Evolutionary conservation across 1,139 yeast genomes (phyloP), one percentile per base, ranked within the genome.

Genomic region (Blastobotrys aristatus): DNA sequence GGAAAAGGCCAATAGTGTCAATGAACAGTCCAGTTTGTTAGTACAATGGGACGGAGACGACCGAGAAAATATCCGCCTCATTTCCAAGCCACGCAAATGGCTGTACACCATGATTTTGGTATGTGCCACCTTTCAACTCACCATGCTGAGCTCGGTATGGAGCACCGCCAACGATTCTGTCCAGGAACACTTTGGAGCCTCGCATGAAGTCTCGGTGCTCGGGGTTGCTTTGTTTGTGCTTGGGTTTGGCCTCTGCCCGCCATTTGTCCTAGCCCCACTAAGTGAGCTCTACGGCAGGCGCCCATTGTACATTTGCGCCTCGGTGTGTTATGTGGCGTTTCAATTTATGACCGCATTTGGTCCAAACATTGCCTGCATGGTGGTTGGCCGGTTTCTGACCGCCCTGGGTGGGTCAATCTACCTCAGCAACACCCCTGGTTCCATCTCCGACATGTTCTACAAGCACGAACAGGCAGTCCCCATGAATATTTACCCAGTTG

Each of bases 341-440:
- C 82, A 83, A 57, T 73, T 84, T 49, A 77, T 86, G 1, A 75
- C 82, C 43, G 87, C 86, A 1, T 73, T 84, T 56, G 79, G 86
- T 2, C 74, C 74, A 17, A 82, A 82, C 51, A 76, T 80, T 50
- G 83, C 76, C 14, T 78, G 81, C 2, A 70, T 84, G 22, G 63
- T 84, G 46, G 77, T 80, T 35, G 84, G 88, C 49, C 71, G 94
- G 48, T 80, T 82, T 58, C 66, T 84, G 50, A 72, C 80, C 45
- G 90, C 90, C 2, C 77, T 84, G 37, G 80, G 80, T 56, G 79
- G 89, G 0, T 73, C 87, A 22, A 80, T 85, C 7, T 85, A 85
- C 42, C 71, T 85, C 56, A 75, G 87, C 31, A 85, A 82, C 51
- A 86, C 85, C n/a, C 87, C 87, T 42, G 94, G 92, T 16, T 74